Evolutionary conservation across 345 rosid species (phyloP), one percentile per base, ranked within the genome.

Genomic region (Syzygium jambos): DNA sequence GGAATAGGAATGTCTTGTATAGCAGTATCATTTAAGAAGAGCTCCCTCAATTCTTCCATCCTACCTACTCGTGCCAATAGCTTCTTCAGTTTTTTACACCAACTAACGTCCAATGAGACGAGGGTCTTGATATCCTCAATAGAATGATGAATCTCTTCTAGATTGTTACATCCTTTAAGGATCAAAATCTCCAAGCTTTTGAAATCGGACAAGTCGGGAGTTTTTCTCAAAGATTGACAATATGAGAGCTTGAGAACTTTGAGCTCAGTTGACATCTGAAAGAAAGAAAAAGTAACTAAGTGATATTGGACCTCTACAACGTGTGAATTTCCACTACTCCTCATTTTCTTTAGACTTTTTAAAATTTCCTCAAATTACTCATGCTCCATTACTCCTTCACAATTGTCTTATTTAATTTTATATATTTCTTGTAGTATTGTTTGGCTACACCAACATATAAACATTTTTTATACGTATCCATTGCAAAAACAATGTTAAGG

Each of bases 1-100:
- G 21, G 17, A 16, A 53, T 15, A 53, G 55, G 55, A 53, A n/a
- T n/a, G n/a, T n/a, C 55, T 5, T 53, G 55, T 53, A 53, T 53
- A 53, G 7, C 7, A 1, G 21, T 53, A 7, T 6, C 2, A 15
- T 16, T 2, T 53, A 16, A 15, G 22, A 15, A 2, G 17, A 16
- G 55, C 2, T 5, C 7, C 55, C 55, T 53, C 2, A 53, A 53
- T 53, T 53, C 55, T 16, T 15, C 19, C 55, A 53, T 53, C 17
- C 21, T 53, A 53, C 22, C 55, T 15, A 53, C 17, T 5, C 55
- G 21, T 16, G 2, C 6, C 1, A 34, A 30, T 27, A 59, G 34
- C 16, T 27, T 7, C 16, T 27, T 0, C 7, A 27, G 34, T 27
- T 27, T 27, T 3, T 0, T 0, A 27, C 68, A 27, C 2, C 4